Base-by-base conservation (phyloP, 495 filamentous ascomycete species). In the Amphirosellinia nigrospora region DNA sequence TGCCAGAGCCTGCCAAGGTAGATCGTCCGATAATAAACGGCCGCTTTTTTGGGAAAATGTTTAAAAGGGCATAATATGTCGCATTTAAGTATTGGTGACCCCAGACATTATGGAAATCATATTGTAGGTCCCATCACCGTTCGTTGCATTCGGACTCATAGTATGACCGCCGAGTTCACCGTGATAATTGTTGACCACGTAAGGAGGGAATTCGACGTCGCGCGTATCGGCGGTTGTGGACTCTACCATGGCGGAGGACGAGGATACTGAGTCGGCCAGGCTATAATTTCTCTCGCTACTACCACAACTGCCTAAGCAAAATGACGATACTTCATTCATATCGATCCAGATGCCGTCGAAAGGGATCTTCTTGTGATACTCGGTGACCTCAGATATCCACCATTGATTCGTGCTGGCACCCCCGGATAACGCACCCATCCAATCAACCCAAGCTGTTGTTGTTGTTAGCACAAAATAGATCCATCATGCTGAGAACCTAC, bases 261-360 rank as follows among this genome's bases (percentile, higher is more conserved):
- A 6, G 87, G 84, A 26, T 88, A 89, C 23, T 19, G 15, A 43
- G 34, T 23, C 52, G 4, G 88, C 88, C 0, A 91, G 91, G 72
- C 94, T 93, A 66, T 92, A 75, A 6, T 86, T 87, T 53, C 93
- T 77, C 64, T 93, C 93, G 2, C 82, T 81, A 39, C 85, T 87
- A 32, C 93, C 92, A 70, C 93, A 95, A 74, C 87, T 91, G 7
- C 93, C 93, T 15, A 92, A 86, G 70, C 93, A 96, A 85, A 95
- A 95, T 0, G 91, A 94, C 21, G 91, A 89, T 2, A 89, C 89
- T 75, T 94, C 92, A 50, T 90, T 93, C 92, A 94, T 94, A 71
- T 94, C 92, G 58, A 96, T 96, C 94, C 93, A 97, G 46, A 96
- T 87, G 7, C 91, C 94, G 76, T 97, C 94, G 69, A 94, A 94